Conservation (phyloP, 1,284 basidiomycete genomes). For the Meripilus lineatus region DNA sequence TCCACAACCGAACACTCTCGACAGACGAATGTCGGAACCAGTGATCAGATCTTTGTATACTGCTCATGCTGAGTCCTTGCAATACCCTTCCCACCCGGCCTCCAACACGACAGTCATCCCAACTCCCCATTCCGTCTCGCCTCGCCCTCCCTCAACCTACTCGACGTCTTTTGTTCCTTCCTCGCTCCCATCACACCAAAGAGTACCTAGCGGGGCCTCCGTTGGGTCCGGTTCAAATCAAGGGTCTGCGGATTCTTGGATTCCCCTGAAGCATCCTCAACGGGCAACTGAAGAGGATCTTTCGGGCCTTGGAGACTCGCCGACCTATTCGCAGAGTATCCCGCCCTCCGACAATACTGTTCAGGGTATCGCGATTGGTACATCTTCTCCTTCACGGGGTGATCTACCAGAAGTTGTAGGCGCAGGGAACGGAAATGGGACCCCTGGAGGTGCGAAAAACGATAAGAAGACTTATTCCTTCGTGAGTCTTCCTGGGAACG, state of each 20-base stretch:
- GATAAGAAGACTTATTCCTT: slow-evolving; percentile 75
- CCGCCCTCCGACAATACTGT: background rate
- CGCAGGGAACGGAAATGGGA: background rate
- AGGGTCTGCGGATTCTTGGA: background rate
- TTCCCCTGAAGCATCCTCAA: background rate
- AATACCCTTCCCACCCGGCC: background rate
- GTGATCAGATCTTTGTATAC: slow-evolving; percentile 6
- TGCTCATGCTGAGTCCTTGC: background rate
- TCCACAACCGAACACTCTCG: background rate
- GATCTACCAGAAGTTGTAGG: background rate
- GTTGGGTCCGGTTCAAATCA: background rate
- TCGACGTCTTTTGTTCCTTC: background rate
- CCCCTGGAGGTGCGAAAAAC: slow-evolving; percentile 4
- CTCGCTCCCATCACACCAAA: background rate
- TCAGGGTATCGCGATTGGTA: too few species aligned
- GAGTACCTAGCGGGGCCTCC: background rate
- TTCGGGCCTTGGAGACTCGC: background rate
- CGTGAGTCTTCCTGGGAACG: slow-evolving; percentile 72
- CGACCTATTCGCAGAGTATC: background rate
- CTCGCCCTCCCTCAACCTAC: background rate
- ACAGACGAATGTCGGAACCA: slow-evolving; percentile 7
- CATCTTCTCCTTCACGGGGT: too few species aligned
- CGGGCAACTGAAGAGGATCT: background rate
- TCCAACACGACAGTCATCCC: slow-evolving; percentile 2
- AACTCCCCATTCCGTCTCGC: slow-evolving; percentile 1